Base-by-base conservation (phyloP, 139 green algal species). In the Coelastrella sp. region DNA sequence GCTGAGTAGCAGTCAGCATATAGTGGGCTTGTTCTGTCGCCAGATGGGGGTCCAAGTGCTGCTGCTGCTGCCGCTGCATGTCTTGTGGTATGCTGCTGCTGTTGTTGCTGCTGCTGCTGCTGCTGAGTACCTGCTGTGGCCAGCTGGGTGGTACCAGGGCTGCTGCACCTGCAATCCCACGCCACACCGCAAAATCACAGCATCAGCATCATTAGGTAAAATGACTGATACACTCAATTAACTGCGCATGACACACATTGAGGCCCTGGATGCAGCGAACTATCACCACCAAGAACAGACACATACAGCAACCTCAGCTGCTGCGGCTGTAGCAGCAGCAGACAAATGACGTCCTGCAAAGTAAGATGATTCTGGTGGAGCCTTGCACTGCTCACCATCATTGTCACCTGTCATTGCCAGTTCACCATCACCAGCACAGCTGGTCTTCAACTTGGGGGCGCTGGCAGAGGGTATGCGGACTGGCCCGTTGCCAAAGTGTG, bases 1-100 rank as follows among this genome's bases (percentile, higher is more conserved):
- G 93, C 84, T 94, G 85, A 4, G 57, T 20, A 17, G n/a, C 84
- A 12, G 84, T 59, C 3, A 88, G 49, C 8, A 70, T 17, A 22
- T 88, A 88, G 0, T 22, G 56, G 7, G 84, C 66, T n/a, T 66
- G 68, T 19, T 68, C 49, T 8, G 84, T 81, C 12, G 68, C 25
- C 9, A 81, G 49, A 25, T 81, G 84, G 8, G 84, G 84, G 20
- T 81, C 68, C 22, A 80, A 20, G 17, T 74, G 20, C 49, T 81
- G 84, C 84, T 88, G 84, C 17, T 88, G 84, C 58, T 88, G 63
- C 66, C 22, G 66, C 73, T 90, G 58, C 17, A 3, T 25, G 27
- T 82, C 66, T 49, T 27, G 70, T 49, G 24, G 82, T 35, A 70
- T 19, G 20, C 20, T 24, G 84, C 84, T 80, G 84, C 84, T 90